Evolutionary conservation across 2,329 filamentous ascomycete genomes (phyloP), one percentile per base, ranked within the genome.

Genomic region (Apiospora pterosperma): DNA sequence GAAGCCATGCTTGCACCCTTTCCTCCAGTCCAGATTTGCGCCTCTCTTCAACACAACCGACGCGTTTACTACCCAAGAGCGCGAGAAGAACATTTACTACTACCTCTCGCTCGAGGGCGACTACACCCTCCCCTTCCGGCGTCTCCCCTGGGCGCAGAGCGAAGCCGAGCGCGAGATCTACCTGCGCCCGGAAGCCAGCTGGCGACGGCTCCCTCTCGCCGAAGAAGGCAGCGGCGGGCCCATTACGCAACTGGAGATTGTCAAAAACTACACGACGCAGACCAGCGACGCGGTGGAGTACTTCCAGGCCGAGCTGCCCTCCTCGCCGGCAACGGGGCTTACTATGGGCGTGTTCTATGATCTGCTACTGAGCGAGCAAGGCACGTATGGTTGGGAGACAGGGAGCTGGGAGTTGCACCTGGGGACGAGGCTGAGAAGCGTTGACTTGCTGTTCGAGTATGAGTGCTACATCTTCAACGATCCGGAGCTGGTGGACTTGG

Each of bases 271-370:
- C 23, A n/a, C 31, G 5, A 25, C 36, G 11, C 36, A 63, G 12
- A 65, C 42, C 2, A 64, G 64, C 19, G 70, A 71, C 28, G 59
- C 61, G 34, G 62, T 69, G 7, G 61, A 69, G 16, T 70, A 70
- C n/a, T 65, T 66, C n/a, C 67, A 70, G 38, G 64, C 69, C 14
- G 71, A 70, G 41, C 39, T 72, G 14, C 65, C 66, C 7, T 10
- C 28, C 0, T 28, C 64, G 1, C 63, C 67, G 6, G 68, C 67
- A n/a, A 4, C 34, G 58, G 31, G 34, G 5, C 60, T 72, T 44
- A 71, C 68, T 3, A 69, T 72, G 67, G 70, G 70, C 14, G 41
- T 67, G 19, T 65, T 71, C 44, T 72, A 68, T 42, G 67, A 71
- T 12, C n/a, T 70, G 10, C 63, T 72, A 48, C 62, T 71, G 6